Evolutionary conservation across 208 protist genomes (phyloP).

Genomic region (Balamuthia mandrillaris): DNA sequence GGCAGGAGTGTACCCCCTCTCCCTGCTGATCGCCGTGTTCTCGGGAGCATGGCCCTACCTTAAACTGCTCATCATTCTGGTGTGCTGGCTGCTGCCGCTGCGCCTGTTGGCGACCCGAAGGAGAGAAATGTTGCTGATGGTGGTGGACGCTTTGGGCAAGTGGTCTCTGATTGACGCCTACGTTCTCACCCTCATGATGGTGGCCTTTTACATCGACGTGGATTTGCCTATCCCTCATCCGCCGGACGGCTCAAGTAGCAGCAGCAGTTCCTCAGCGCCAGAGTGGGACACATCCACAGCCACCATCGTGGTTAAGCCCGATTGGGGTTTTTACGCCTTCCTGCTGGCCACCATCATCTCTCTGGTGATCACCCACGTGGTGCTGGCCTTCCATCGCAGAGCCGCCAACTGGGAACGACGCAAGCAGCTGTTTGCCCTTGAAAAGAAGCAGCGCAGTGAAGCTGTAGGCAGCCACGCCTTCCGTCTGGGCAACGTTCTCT

Average conservation of each 20-base stretch:
- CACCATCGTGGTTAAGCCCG: constrained; percentile 48
- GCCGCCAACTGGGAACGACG: too few relatives aligned
- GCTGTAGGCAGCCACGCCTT: too few relatives aligned
- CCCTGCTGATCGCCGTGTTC: constrained; percentile 83
- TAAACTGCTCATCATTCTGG: constrained; percentile 80
- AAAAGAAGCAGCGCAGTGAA: too few relatives aligned
- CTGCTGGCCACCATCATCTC: constrained; percentile 59
- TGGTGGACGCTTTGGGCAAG: constrained; percentile 84
- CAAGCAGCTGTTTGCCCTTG: too few relatives aligned
- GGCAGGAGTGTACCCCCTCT: constrained; percentile 76
- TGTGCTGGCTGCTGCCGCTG: constrained; percentile 69
- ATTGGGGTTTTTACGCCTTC: constrained; percentile 58
- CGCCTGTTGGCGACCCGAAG: constrained; percentile 64
- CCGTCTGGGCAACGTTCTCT: too few relatives aligned
- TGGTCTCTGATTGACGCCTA: constrained; percentile 89
- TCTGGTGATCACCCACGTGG: constrained; percentile 51
- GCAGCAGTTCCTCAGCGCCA: too few relatives aligned
- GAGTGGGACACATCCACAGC: too few relatives aligned
- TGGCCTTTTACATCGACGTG: constrained; percentile 68
- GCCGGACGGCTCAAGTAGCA: not conserved
- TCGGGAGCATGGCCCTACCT: constrained; percentile 90
- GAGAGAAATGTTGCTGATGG: constrained; percentile 62
- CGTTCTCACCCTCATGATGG: constrained; percentile 86
- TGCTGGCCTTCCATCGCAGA: constrained; percentile 49
- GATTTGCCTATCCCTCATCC: not conserved